These are phyloP conservation scores for Pichia sp. DNA, from an alignment of 1,139 yeast genomes.

Conservation along the genomic window DNA sequence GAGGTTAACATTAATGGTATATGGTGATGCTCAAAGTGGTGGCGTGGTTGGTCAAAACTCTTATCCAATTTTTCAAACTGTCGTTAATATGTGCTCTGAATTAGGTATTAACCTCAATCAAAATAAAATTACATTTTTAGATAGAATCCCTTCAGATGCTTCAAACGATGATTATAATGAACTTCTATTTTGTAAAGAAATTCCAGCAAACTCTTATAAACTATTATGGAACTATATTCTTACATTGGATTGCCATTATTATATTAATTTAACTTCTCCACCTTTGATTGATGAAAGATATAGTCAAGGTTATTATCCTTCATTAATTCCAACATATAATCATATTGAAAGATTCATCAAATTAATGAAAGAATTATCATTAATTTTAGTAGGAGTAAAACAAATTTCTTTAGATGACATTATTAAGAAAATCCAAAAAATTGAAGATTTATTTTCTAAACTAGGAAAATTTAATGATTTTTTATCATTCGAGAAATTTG, in stretches of 20 bases:
- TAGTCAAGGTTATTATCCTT: constrained; percentile 9
- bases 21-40: constrained; percentile 13
- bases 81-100: constrained; percentile 5
- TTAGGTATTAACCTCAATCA: constrained; percentile 12
- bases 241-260: constrained; percentile 8
- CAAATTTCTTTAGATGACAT: constrained; percentile 3
- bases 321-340: neutral
- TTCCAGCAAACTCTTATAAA: constrained; percentile 7
- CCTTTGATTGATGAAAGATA: constrained; percentile 13
- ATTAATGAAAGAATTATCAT: constrained; percentile 1
- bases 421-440: neutral
- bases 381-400: neutral
- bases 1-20: constrained; percentile 13
- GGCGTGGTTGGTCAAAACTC: constrained; percentile 12
- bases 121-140: constrained; percentile 3
- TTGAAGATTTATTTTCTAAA: neutral
- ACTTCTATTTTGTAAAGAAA: constrained; percentile 5
- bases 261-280: neutral
- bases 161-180: neutral
- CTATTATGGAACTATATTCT: constrained; percentile 16
- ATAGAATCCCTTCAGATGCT: neutral
- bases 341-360: neutral
- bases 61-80: constrained; percentile 12
- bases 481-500: constrained; percentile 1
- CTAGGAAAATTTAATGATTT: constrained; percentile 4